A percentile compares a stretch with the other conserved stretches of the same genome.
phyloP scores from a whole-genome alignment of 2,329 filamentous ascomycete genomes.

The Chlorencoelia australis region DNA sequence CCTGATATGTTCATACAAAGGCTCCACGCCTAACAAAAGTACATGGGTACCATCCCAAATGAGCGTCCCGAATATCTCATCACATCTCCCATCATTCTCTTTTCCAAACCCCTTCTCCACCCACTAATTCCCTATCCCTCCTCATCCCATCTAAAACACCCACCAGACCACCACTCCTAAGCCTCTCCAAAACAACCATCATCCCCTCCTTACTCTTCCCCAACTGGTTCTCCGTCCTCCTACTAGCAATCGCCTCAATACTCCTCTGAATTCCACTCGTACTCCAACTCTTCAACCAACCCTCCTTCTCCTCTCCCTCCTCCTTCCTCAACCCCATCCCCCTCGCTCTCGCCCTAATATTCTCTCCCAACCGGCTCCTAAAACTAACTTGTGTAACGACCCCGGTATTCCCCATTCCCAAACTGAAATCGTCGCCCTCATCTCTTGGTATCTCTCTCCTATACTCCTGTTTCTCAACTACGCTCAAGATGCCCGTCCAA shows the following conservation, averaged over 20 bases:
- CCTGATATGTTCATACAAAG: conserved; percentile 18
- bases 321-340: conserved; percentile 31
- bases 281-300: conserved; percentile 48
- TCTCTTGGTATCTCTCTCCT: conserved; percentile 25
- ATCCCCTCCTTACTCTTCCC: conserved; percentile 76
- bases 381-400: conserved; percentile 68
- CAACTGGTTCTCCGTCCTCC: conserved; percentile 67
- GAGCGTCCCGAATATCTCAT: neutral
- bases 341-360: conserved; percentile 31
- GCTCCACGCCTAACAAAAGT: conserved; percentile 7
- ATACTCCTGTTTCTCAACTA: conserved; percentile 68
- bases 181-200: conserved; percentile 66
- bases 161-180: conserved; percentile 56
- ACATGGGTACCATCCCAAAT: conserved; percentile 1
- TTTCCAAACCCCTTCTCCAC: conserved; percentile 9
- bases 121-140: conserved; percentile 36
- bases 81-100: conserved; percentile 7
- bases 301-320: conserved; percentile 38
- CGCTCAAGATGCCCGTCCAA: conserved; percentile 69
- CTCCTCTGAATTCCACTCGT: conserved; percentile 65
- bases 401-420: conserved; percentile 39
- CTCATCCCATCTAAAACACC: conserved; percentile 63
- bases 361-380: conserved; percentile 61
- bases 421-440: conserved; percentile 20
- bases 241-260: conserved; percentile 69